Conservation (phyloP, 2,329 filamentous ascomycete genomes). For the Aspergillus fumigatiaffinis region DNA sequence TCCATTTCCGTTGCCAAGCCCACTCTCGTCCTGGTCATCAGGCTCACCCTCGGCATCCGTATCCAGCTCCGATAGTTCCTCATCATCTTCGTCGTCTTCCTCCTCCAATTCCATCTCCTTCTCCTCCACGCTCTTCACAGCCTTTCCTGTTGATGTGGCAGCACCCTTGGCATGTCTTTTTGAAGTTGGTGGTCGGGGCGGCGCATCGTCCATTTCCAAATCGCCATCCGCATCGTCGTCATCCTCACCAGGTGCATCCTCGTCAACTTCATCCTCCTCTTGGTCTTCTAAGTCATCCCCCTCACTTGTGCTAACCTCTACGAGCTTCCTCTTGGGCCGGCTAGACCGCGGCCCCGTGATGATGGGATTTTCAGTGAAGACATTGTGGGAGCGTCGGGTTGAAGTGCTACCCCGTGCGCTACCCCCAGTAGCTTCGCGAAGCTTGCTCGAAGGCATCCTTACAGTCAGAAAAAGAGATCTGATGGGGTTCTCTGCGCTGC, state of each 20-base stretch:
- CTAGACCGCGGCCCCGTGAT: constrained; percentile 45
- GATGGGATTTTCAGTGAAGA: constrained; percentile 45
- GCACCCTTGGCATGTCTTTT: constrained; percentile 37
- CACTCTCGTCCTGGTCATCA: constrained; percentile 48
- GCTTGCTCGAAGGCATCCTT: constrained; percentile 48
- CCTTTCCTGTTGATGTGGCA: constrained; percentile 27
- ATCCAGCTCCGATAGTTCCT: constrained; percentile 44
- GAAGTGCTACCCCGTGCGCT: constrained; percentile 22
- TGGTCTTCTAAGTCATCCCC: constrained; percentile 48
- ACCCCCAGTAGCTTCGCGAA: constrained; percentile 45
- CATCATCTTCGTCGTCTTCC: constrained; percentile 32
- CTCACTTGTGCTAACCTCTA: constrained; percentile 44
- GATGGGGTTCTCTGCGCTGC: constrained; percentile 32
- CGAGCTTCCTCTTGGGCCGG: constrained; percentile 42
- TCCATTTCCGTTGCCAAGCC: constrained; percentile 34
- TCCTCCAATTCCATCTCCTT: constrained; percentile 44
- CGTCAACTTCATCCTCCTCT: constrained; percentile 41
- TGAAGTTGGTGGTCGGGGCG: constrained; percentile 33
- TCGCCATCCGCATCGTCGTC: constrained; percentile 35
- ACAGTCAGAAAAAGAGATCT: constrained; percentile 46
- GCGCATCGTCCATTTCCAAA: constrained; percentile 45
- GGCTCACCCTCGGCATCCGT: constrained; percentile 46
- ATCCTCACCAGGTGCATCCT: constrained; percentile 32
- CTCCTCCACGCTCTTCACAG: constrained; percentile 43
- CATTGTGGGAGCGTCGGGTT: constrained; percentile 36